Conservation (phyloP, 768 basidiomycete species). For the Naganishia antarctica region DNA sequence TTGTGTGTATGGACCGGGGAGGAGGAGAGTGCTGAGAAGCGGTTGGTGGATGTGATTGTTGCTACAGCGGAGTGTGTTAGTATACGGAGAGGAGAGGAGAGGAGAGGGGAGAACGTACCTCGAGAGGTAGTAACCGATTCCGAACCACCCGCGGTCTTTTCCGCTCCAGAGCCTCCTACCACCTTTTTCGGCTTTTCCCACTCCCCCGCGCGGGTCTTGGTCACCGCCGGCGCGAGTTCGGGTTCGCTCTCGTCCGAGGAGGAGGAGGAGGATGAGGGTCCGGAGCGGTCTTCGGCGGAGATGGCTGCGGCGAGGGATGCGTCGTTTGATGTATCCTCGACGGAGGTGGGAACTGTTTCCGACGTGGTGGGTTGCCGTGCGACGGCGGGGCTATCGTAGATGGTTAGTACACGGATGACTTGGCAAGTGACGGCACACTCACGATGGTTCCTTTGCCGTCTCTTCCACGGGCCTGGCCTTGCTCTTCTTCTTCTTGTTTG, state of each 20-base stretch:
- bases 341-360: not conserved
- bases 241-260: not conserved
- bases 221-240: not conserved
- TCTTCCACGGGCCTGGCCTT: not conserved
- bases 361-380: not conserved
- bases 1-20: constrained; percentile 7
- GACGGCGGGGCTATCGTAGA: not conserved
- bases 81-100: not conserved
- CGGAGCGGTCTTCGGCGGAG: constrained; percentile 6
- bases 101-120: not conserved
- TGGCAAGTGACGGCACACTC: no score
- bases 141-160: constrained; percentile 7
- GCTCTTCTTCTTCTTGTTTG: constrained; percentile 21
- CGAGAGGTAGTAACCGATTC: constrained; percentile 12
- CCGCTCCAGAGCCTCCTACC: constrained; percentile 12
- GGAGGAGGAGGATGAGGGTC: not conserved
- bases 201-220: constrained; percentile 4
- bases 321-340: not conserved
- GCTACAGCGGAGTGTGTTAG: not conserved
- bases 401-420: not conserved
- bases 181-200: constrained; percentile 27
- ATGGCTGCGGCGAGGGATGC: constrained; percentile 6
- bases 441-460: not conserved
- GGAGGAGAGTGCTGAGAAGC: constrained; percentile 22
- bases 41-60: constrained; percentile 19